Evolutionary conservation across 148 eudicot genomes (phyloP), one percentile per base, ranked within the genome.

Genomic region (Rhododendron vialii): DNA sequence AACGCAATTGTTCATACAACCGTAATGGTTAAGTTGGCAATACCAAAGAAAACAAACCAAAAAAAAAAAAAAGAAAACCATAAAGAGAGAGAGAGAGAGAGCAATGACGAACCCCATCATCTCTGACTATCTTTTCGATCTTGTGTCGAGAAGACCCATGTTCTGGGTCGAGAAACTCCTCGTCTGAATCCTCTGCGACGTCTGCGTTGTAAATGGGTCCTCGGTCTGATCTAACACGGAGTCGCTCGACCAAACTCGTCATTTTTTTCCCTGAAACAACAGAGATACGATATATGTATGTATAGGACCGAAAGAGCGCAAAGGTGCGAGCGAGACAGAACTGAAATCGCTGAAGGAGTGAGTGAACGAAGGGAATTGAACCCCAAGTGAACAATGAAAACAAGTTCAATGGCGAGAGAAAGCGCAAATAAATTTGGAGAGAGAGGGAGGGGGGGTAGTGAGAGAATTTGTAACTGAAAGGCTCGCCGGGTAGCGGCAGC

Each of bases 161-260:
- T 87, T 90, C 92, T 22, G 90, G 92, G 86, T 41, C 33, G 81
- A 12, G 87, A 83, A 82, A 94, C 95, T 96, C 99, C 33, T 96
- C 99, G 71, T 96, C 99, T 0, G 98, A 96, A 4, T 91, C 90
- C 50, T 96, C 99, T 47, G 94, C 12, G 61, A 80, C 94, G 87
- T 96, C 99, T 47, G 94, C 12, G 61, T 82, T 95, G 87, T 96
- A 96, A 9, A 92, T 24, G 53, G 99, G 99, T 80, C 91, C 90
- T 43, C 95, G 90, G 73, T 95, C 99, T 3, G 99, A 90, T 83
- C 99, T 91, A 45, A 84, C 93, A 5, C 98, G 96, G 38, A 96
- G 96, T 90, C 99, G 91, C 93, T 96, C 99, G 9, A 92, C 96
- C 85, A 94, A 93, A 87, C 98, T 96, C 82, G 92, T 89, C 99